These are phyloP conservation scores for Scutellaria minor DNA, from an alignment of 257 asterid genomes.

Conservation along the genomic window DNA sequence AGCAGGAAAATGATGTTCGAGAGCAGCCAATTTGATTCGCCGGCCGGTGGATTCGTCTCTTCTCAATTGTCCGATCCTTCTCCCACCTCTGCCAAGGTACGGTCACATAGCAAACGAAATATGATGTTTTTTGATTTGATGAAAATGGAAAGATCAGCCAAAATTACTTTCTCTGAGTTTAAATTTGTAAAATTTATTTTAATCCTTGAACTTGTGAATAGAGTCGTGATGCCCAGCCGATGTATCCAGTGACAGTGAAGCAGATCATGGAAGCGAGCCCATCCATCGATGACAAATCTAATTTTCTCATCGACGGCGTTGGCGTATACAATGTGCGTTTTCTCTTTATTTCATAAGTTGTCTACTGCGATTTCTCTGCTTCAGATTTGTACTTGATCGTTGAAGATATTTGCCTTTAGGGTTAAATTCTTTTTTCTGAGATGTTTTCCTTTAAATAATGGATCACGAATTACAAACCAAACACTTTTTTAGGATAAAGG, in stretches of 20 bases:
- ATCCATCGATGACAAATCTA: slow-evolving; percentile 60
- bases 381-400: background rate
- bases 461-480: background rate
- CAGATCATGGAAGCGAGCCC: slow-evolving; percentile 62
- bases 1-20: slow-evolving; percentile 56
- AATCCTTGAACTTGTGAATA: slow-evolving; percentile 28
- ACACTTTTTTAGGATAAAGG: background rate
- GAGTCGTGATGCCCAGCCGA: slow-evolving; percentile 74
- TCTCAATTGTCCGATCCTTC: slow-evolving; percentile 56
- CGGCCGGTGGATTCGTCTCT: slow-evolving; percentile 51
- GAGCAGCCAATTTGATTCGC: slow-evolving; percentile 58
- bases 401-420: background rate
- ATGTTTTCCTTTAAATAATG: background rate
- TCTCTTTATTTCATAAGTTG: background rate
- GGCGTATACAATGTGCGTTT: slow-evolving; percentile 64
- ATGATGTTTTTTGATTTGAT: background rate
- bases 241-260: slow-evolving; percentile 82
- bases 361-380: background rate
- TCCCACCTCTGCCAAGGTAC: slow-evolving; percentile 69
- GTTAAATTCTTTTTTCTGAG: background rate
- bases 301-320: slow-evolving; percentile 59
- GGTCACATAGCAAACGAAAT: background rate
- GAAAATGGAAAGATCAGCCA: background rate
- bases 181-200: background rate
- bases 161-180: background rate